Conservation (phyloP, 2,329 filamentous ascomycete genomes). For the Uncinocarpus reesii region DNA sequence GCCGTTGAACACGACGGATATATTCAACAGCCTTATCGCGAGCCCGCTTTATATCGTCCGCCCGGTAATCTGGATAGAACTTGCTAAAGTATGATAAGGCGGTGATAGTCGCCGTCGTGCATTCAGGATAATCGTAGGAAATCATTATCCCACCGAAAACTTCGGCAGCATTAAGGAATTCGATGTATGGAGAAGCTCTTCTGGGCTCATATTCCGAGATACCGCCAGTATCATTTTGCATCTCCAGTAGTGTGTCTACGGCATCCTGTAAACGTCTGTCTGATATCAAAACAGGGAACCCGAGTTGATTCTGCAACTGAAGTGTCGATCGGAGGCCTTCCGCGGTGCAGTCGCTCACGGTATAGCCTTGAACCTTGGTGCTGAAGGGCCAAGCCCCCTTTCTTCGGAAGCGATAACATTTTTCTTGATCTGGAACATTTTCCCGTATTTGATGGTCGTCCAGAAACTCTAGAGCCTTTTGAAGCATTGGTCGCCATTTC, state of each 20-base stretch:
- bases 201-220: conserved; percentile 84
- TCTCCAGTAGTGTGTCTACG: conserved; percentile 79
- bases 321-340: conserved; percentile 83
- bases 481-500: conserved; percentile 72
- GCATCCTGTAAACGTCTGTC: conserved; percentile 74
- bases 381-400: conserved; percentile 97
- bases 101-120: conserved; percentile 88
- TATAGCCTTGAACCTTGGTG: conserved; percentile 84
- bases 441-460: conserved; percentile 86
- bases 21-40: conserved; percentile 65
- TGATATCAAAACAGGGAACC: conserved; percentile 63
- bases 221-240: conserved; percentile 78
- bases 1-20: conserved; percentile 66
- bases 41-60: conserved; percentile 62
- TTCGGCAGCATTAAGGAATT: conserved; percentile 86
- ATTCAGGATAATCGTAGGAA: conserved; percentile 96
- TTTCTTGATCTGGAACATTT: conserved; percentile 63
- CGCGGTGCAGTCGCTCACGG: conserved; percentile 86
- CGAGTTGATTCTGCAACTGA: conserved; percentile 66
- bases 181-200: conserved; percentile 65
- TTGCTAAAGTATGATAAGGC: conserved; percentile 72
- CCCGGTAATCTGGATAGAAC: conserved; percentile 70
- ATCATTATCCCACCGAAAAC: conserved; percentile 98
- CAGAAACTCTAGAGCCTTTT: conserved; percentile 71
- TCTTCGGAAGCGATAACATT: conserved; percentile 78